These are phyloP conservation scores for Lachnellula occidentalis DNA, from an alignment of 2,329 filamentous ascomycete species.

Conservation along the genomic window DNA sequence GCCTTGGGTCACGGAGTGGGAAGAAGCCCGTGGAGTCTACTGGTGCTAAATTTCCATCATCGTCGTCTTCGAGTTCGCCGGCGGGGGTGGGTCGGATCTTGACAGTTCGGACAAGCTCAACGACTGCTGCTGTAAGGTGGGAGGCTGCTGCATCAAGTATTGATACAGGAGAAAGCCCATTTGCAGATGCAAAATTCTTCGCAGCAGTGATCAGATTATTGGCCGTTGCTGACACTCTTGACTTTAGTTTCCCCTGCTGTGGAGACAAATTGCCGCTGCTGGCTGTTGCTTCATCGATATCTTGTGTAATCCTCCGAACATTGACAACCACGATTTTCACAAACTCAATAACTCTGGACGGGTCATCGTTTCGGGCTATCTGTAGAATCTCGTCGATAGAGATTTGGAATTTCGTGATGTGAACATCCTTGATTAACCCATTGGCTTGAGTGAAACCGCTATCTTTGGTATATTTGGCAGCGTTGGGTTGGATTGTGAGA, in stretches of 20 bases:
- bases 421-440: constrained; percentile 82
- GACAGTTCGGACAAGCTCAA: constrained; percentile 77
- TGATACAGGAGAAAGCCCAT: constrained; percentile 86
- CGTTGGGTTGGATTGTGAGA: constrained; percentile 62
- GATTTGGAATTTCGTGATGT: constrained; percentile 93
- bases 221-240: constrained; percentile 82
- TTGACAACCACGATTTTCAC: constrained; percentile 83
- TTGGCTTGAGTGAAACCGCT: constrained; percentile 63
- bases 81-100: constrained; percentile 75
- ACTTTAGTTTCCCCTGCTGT: constrained; percentile 66
- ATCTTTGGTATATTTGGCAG: constrained; percentile 60
- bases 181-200: constrained; percentile 80
- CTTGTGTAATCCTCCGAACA: constrained; percentile 79
- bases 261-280: constrained; percentile 47
- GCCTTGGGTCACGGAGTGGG: constrained; percentile 43
- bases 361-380: constrained; percentile 66
- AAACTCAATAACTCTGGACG: constrained; percentile 70
- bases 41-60: constrained; percentile 62
- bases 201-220: constrained; percentile 94
- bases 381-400: constrained; percentile 86
- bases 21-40: constrained; percentile 66
- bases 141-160: constrained; percentile 89
- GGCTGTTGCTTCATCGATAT: constrained; percentile 57
- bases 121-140: constrained; percentile 77
- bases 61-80: constrained; percentile 72